phyloP scores from a whole-genome alignment of 2,329 filamentous ascomycete genomes.

The Pezicula carpinea region DNA sequence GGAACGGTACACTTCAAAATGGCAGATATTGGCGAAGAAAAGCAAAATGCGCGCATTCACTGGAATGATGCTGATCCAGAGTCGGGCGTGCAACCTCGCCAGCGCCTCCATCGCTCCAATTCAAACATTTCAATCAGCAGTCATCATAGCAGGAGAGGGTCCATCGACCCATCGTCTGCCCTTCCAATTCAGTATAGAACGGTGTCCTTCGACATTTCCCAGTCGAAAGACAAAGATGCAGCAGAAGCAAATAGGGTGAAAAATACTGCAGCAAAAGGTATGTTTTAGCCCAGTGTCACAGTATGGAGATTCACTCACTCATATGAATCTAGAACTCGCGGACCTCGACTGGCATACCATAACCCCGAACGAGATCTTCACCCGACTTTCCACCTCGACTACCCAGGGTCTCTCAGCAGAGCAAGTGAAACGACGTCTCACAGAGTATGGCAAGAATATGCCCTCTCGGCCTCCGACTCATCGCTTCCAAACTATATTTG shows the following conservation, averaged over 20 bases:
- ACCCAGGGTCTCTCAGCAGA: conserved; percentile 55
- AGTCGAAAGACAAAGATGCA: conserved; percentile 43
- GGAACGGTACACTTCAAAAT: conserved; percentile 10
- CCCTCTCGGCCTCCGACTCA: conserved; percentile 62
- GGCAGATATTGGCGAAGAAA: conserved; percentile 18
- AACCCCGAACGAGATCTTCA: conserved; percentile 50
- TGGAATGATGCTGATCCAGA: conserved; percentile 21
- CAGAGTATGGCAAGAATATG: conserved; percentile 62
- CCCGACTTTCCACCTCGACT: conserved; percentile 52
- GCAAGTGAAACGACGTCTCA: conserved; percentile 48
- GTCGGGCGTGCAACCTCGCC: conserved; percentile 11
- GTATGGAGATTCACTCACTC: conserved; percentile 4
- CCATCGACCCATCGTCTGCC: conserved; percentile 36
- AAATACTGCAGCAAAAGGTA: conserved; percentile 41
- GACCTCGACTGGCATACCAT: conserved; percentile 66
- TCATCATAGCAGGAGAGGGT: conserved; percentile 22
- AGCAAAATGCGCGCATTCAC: conserved; percentile 18
- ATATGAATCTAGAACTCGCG: conserved; percentile 45
- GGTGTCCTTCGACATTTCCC: conserved; percentile 52
- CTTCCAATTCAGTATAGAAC: conserved; percentile 53
- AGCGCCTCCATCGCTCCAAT: conserved; percentile 18
- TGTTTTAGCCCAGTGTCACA: conserved; percentile 1
- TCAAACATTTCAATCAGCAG: conserved; percentile 26
- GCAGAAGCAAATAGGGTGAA: conserved; percentile 37
- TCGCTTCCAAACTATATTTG: conserved; percentile 51